Conservation (phyloP, 768 basidiomycete species). For the Phlebiopsis gigantea region DNA sequence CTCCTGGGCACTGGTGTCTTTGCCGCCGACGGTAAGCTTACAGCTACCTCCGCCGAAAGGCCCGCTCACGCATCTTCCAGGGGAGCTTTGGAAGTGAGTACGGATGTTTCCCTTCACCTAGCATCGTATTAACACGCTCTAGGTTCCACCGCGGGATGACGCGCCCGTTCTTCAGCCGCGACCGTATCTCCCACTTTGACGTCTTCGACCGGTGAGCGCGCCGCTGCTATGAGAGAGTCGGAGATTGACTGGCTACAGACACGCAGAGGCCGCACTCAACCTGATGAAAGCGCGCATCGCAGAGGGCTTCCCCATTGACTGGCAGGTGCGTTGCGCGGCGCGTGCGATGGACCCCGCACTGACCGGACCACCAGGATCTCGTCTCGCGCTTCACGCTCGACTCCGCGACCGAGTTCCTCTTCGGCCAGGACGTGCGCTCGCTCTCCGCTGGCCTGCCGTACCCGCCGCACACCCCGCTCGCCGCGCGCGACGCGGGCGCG, state of each 20-base stretch:
- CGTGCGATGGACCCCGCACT: background rate
- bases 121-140: background rate
- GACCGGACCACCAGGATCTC: conserved; percentile 34
- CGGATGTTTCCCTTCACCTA: background rate
- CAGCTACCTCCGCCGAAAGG: background rate
- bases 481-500: background rate
- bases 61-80: conserved; percentile 24
- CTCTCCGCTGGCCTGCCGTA: conserved; percentile 45
- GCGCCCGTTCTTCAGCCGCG: conserved; percentile 56
- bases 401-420: conserved; percentile 54
- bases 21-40: conserved; percentile 49
- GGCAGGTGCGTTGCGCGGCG: conserved; percentile 10
- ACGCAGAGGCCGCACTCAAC: conserved; percentile 11
- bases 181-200: conserved; percentile 23
- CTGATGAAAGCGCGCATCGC: conserved; percentile 10
- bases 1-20: conserved; percentile 57
- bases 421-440: conserved; percentile 41
- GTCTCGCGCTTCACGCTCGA: conserved; percentile 55
- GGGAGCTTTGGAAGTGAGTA: conserved; percentile 66
- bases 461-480: conserved; percentile 29
- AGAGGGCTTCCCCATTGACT: conserved; percentile 15
- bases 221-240: background rate
- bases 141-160: conserved; percentile 66
- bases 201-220: conserved; percentile 18
- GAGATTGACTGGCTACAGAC: background rate